Conservation (phyloP, 768 basidiomycete genomes). For the Lactarius akahatsu region DNA sequence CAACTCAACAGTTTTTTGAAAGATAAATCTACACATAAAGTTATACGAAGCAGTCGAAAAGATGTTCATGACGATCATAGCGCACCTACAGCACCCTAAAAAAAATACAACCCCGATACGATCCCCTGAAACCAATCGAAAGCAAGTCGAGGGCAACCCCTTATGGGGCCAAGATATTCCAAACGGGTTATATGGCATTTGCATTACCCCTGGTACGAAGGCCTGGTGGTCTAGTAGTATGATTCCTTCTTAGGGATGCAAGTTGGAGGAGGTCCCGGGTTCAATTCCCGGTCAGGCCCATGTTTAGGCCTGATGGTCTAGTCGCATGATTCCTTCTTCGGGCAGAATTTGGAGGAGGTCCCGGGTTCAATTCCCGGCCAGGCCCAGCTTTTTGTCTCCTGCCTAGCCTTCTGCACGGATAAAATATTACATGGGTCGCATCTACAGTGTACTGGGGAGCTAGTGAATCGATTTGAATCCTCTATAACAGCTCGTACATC, state of each 20-base stretch:
- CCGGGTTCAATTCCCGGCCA: slow-evolving; percentile 87
- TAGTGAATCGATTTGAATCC: background rate
- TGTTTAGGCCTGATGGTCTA: slow-evolving; percentile 28
- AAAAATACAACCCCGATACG: background rate
- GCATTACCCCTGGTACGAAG: background rate
- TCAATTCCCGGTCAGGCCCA: slow-evolving; percentile 83
- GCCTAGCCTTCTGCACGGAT: background rate
- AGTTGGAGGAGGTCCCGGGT: slow-evolving; percentile 81
- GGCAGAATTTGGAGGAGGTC: slow-evolving; percentile 64
- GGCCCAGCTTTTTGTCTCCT: slow-evolving; percentile 42
- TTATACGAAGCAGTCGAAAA: background rate
- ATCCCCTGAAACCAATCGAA: slow-evolving; percentile 2
- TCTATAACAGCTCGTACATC: background rate
- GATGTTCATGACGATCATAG: no score
- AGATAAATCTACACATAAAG: background rate
- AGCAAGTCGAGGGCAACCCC: background rate
- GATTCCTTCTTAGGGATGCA: slow-evolving; percentile 30
- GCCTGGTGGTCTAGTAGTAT: slow-evolving; percentile 30
- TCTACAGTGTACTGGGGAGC: background rate
- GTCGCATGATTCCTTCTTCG: slow-evolving; percentile 30
- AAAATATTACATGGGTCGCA: background rate
- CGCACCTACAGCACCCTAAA: no score
- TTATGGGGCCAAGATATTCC: background rate
- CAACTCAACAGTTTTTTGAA: background rate
- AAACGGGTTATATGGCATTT: background rate